Evolutionary conservation across 2,329 filamentous ascomycete species (phyloP).

Genomic region (Chaetothyriales sp.): DNA sequence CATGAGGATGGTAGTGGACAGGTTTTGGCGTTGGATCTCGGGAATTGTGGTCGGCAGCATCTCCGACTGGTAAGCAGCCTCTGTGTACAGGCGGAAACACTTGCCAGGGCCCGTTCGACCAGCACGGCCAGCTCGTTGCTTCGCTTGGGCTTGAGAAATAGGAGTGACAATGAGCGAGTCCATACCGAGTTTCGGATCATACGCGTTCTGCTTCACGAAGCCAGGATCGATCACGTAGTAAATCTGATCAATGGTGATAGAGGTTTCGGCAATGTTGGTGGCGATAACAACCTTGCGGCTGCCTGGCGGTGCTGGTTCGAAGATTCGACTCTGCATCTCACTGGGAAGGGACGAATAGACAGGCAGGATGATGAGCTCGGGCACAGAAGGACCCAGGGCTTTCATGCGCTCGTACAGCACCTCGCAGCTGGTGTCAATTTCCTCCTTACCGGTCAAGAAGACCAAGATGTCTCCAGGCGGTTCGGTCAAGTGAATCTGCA

Average conservation of each 20-base stretch:
- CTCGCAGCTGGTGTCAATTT: slow-evolving; percentile 90
- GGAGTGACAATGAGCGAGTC: slow-evolving; percentile 90
- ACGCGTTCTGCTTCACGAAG: slow-evolving; percentile 95
- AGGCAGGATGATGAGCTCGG: slow-evolving; percentile 80
- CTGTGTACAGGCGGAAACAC: slow-evolving; percentile 88
- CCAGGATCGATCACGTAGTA: slow-evolving; percentile 95
- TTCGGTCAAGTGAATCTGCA: slow-evolving; percentile 94
- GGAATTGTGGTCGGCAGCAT: slow-evolving; percentile 94
- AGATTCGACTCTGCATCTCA: slow-evolving; percentile 87
- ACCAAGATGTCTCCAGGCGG: slow-evolving; percentile 87
- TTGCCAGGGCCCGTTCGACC: slow-evolving; percentile 92
- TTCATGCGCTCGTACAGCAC: slow-evolving; percentile 94
- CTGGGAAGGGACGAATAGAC: slow-evolving; percentile 91
- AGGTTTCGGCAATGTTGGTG: slow-evolving; percentile 96
- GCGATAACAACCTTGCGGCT: slow-evolving; percentile 90
- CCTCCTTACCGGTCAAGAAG: slow-evolving; percentile 92
- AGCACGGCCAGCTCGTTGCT: slow-evolving; percentile 81
- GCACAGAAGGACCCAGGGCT: slow-evolving; percentile 73
- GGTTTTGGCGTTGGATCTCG: slow-evolving; percentile 88
- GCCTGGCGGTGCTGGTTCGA: slow-evolving; percentile 78
- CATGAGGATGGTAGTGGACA: slow-evolving; percentile 88
- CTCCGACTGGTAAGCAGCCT: slow-evolving; percentile 87
- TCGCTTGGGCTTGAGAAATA: slow-evolving; percentile 91
- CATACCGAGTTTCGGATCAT: slow-evolving; percentile 95
- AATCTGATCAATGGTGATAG: slow-evolving; percentile 93